Percentiles rank a stretch among this genome's conserved stretches.
Conservation (phyloP, 352 stramenopile species). For the Aphanomyces stellatus region DNA sequence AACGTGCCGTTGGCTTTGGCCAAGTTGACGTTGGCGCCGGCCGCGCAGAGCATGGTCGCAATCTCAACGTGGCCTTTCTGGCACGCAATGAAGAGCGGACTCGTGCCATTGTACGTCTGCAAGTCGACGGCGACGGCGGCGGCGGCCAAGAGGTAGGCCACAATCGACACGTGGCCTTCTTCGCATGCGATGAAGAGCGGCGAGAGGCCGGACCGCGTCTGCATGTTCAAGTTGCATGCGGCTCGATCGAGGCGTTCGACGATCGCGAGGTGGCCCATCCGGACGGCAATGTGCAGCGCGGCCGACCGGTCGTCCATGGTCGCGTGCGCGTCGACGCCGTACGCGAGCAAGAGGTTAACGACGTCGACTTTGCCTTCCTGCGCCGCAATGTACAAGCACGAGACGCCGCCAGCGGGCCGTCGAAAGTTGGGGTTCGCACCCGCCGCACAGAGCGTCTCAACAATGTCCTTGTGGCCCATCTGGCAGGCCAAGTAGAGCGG, state of each 20-base stretch:
- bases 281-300: constrained; percentile 65
- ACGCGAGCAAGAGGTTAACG: constrained; percentile 42
- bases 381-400: constrained; percentile 67
- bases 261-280: constrained; percentile 62
- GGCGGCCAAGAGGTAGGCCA: constrained; percentile 41
- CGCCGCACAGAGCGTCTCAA: constrained; percentile 42
- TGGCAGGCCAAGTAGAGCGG: constrained; percentile 77
- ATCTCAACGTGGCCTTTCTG: constrained; percentile 54
- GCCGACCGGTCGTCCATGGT: constrained; percentile 75
- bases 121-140: constrained; percentile 25
- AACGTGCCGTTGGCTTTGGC: constrained; percentile 67
- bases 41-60: constrained; percentile 43
- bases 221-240: constrained; percentile 36
- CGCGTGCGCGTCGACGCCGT: constrained; percentile 42
- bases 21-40: constrained; percentile 41
- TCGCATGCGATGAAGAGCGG: constrained; percentile 79
- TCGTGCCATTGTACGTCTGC: constrained; percentile 54
- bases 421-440: constrained; percentile 58
- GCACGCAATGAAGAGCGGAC: constrained; percentile 64
- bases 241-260: constrained; percentile 43
- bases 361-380: constrained; percentile 65
- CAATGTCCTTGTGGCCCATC: constrained; percentile 66
- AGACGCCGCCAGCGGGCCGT: constrained; percentile 51
- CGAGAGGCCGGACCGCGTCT: constrained; percentile 70
- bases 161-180: constrained; percentile 60